A percentile compares a stretch with the other conserved stretches of the same genome.
phyloP scores from a whole-genome alignment of 805 yeast species.

The Candida taoyuanica region DNA sequence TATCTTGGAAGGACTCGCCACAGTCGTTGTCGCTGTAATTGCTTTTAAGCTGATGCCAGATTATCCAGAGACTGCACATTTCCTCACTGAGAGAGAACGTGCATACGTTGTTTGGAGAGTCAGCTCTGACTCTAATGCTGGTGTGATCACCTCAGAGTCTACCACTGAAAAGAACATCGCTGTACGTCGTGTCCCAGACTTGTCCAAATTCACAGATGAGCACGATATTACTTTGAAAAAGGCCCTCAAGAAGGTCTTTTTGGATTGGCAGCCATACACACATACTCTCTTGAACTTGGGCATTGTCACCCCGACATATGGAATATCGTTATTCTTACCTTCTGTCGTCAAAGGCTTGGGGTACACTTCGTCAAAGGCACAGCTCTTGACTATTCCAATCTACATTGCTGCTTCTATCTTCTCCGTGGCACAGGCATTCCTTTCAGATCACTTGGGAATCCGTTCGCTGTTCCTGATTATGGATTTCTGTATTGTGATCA shows the following conservation, averaged over 20 bases:
- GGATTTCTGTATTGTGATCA: constrained; percentile 27
- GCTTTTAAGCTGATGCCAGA: constrained; percentile 14
- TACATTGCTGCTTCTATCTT: constrained; percentile 32
- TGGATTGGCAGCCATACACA: constrained; percentile 30
- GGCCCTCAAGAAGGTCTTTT: constrained; percentile 22
- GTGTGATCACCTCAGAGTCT: background rate
- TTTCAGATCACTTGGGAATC: constrained; percentile 27
- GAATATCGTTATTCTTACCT: constrained; percentile 37
- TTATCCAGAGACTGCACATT: constrained; percentile 16
- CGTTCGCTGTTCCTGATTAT: constrained; percentile 30
- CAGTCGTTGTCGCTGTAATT: constrained; percentile 9
- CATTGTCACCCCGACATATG: constrained; percentile 32
- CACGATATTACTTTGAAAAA: constrained; percentile 15
- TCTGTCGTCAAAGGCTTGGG: constrained; percentile 38
- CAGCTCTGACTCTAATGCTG: constrained; percentile 1
- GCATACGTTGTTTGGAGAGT: constrained; percentile 11
- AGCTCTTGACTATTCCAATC: constrained; percentile 40
- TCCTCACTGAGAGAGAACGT: constrained; percentile 15
- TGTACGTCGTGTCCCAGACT: constrained; percentile 3
- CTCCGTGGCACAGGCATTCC: constrained; percentile 26
- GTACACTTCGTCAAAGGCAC: constrained; percentile 35
- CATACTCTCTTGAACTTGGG: constrained; percentile 29
- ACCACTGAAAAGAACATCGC: background rate
- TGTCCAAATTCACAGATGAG: constrained; percentile 11
- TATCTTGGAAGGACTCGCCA: constrained; percentile 15